These are phyloP conservation scores for Eutypa lata DNA, from an alignment of 2,329 filamentous ascomycete species.

Conservation along the genomic window DNA sequence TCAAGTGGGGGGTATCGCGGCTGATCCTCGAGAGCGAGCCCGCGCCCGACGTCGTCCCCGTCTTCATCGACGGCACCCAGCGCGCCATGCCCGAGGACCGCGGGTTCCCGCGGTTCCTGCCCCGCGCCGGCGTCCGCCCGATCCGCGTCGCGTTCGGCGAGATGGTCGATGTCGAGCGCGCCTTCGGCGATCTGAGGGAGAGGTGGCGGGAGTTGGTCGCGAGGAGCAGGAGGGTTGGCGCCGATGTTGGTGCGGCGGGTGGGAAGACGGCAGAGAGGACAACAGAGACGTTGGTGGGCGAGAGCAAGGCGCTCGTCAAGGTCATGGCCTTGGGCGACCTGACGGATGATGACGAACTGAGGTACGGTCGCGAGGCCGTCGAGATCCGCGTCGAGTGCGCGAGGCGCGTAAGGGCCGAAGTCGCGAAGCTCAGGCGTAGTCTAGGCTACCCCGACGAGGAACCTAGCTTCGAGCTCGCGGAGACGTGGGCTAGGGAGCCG, in stretches of 20 bases:
- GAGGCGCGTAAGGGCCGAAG: slow-evolving; percentile 70
- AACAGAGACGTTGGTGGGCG: slow-evolving; percentile 32
- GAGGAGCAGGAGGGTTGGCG: slow-evolving; percentile 17
- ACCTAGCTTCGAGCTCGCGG: slow-evolving; percentile 69
- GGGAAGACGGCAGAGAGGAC: neutral
- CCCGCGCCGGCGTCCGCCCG: slow-evolving; percentile 64
- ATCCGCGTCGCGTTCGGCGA: slow-evolving; percentile 77
- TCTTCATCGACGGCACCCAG: slow-evolving; percentile 91
- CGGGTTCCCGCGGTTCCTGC: slow-evolving; percentile 74
- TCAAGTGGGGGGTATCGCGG: slow-evolving; percentile 94
- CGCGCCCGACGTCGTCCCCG: slow-evolving; percentile 83
- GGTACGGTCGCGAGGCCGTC: slow-evolving; percentile 70
- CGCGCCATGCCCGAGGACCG: slow-evolving; percentile 84
- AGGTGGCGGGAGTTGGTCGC: slow-evolving; percentile 73
- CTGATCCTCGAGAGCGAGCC: slow-evolving; percentile 88
- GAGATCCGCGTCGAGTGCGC: slow-evolving; percentile 78
- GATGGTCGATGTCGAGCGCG: slow-evolving; percentile 65
- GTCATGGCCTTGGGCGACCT: slow-evolving; percentile 53
- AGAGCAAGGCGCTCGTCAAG: slow-evolving; percentile 28
- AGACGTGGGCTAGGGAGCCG: slow-evolving; percentile 70
- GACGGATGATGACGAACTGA: slow-evolving; percentile 67
- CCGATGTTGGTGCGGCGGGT: no score
- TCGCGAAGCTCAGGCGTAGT: slow-evolving; percentile 71
- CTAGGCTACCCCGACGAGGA: slow-evolving; percentile 79
- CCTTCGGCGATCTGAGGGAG: slow-evolving; percentile 74